Evolutionary conservation across 208 protist genomes (phyloP), one percentile per base, ranked within the genome.

Genomic region (Trypanosoma melophagium): DNA sequence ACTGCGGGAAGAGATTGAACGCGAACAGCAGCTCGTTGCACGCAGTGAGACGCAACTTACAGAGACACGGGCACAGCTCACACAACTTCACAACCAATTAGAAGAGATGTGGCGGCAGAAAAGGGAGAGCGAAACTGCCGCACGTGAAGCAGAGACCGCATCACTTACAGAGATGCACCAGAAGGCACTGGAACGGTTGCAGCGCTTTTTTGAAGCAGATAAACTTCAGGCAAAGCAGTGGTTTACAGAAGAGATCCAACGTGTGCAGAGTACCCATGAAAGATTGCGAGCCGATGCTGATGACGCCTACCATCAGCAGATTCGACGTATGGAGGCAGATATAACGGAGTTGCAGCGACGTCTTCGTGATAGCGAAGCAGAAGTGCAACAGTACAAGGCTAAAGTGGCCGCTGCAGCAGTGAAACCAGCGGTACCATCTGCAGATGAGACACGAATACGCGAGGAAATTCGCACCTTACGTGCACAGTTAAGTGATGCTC

Each of bases 181-280:
- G 50, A 75, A 71, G 62, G 64, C 79, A 12, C 74, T 90, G 13
- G 86, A 80, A 14, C 70, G 73, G 12, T 64, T 92, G 17, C 84
- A 91, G 65, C 73, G 83, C 21, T 66, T 80, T 51, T 90, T 86
- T 81, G 89, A 95, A 19, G 86, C 90, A 17, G 86, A 92, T 63
- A 92, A 87, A 71, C 72, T 65, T 51, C 42, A 78, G 49, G 66
- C 66, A 41, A 81, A 85, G 66, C 75, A 80, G 40, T 76, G 72
- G 59, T 77, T 80, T 64, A 47, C 66, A 10, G 86, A 86, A 54
- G 89, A 95, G 51, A 76, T 76, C 12, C 82, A 90, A 25, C 81
- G 83, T 5, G 53, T 80, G 3, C 41, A 64, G 16, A 77, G 74
- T 52, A 79, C 83, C 25, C 74, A 84, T 53, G 84, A 89, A 16